Evolutionary conservation across 2,329 filamentous ascomycete genomes (phyloP).

Genomic region (Xylariales sp.): DNA sequence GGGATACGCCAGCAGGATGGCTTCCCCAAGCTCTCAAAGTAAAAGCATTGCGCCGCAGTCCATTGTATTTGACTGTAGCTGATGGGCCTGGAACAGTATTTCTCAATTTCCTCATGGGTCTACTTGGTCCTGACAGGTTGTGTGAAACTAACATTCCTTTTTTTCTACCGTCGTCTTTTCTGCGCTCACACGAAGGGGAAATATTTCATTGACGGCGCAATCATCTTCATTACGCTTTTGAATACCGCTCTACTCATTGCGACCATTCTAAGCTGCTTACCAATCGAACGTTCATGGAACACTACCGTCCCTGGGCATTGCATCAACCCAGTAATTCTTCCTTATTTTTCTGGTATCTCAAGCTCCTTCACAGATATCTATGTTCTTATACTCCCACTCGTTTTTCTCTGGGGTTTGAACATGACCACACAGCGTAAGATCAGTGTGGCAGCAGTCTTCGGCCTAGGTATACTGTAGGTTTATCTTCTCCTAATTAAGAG

Average conservation of each 20-base stretch:
- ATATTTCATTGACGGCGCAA: not conserved
- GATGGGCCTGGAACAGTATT: not conserved
- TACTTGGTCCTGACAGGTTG: not conserved
- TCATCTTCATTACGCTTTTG: not conserved
- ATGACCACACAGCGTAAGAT: slow-evolving; percentile 22
- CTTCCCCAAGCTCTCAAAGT: not conserved
- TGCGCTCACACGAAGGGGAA: not conserved
- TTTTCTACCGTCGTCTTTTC: slow-evolving; percentile 1
- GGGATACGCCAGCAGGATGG: not conserved
- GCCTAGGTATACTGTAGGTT: not conserved
- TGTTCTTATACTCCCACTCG: not conserved
- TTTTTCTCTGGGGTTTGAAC: not conserved
- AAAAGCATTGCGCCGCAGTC: not conserved
- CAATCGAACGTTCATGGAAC: not conserved
- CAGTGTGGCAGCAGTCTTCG: not conserved
- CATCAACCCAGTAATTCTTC: slow-evolving; percentile 1
- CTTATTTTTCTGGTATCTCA: slow-evolving; percentile 6
- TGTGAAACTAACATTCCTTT: not conserved
- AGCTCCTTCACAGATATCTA: not conserved
- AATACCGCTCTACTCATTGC: not conserved
- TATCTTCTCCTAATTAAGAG: not conserved
- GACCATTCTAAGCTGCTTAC: not conserved
- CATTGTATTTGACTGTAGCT: not conserved
- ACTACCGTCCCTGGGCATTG: not conserved
- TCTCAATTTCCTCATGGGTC: not conserved